Percentiles rank a stretch among this genome's conserved stretches.
phyloP scores from a whole-genome alignment of 495 filamentous ascomycete genomes.

The Xylaria acuta region DNA sequence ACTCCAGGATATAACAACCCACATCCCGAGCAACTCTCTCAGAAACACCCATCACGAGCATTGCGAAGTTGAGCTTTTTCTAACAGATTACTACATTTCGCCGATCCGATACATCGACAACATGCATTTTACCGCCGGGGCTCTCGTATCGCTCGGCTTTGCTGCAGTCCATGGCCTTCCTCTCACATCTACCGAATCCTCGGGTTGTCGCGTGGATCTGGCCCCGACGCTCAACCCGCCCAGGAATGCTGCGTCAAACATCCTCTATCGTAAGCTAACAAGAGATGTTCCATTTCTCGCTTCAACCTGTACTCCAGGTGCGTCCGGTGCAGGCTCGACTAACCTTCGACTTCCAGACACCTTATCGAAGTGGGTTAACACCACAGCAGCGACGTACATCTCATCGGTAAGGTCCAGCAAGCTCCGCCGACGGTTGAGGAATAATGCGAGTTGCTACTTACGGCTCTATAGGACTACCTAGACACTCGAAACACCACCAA shows the following conservation, averaged over 20 bases:
- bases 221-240: conserved; percentile 6
- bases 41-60: not conserved
- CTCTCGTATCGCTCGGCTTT: conserved; percentile 8
- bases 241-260: conserved; percentile 3
- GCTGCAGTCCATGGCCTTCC: conserved; percentile 15
- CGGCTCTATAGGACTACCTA: not conserved
- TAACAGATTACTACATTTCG: not conserved
- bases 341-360: not conserved
- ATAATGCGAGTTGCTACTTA: not conserved
- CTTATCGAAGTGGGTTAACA: conserved; percentile 15
- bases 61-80: not conserved
- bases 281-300: not conserved
- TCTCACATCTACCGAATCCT: not conserved
- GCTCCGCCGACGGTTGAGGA: not conserved
- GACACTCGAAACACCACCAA: conserved; percentile 20
- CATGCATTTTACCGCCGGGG: conserved; percentile 17
- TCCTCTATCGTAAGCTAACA: conserved; percentile 15
- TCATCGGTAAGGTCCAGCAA: conserved; percentile 7
- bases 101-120: not conserved
- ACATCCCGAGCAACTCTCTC: not conserved
- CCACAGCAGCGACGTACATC: not conserved
- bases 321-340: not conserved
- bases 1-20: not conserved
- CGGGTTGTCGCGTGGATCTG: conserved; percentile 19
- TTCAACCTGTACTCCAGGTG: not conserved